A percentile compares a stretch with the other conserved stretches of the same genome.
phyloP scores from a whole-genome alignment of 179 eudicot genomes.

The Nepenthes alata region DNA sequence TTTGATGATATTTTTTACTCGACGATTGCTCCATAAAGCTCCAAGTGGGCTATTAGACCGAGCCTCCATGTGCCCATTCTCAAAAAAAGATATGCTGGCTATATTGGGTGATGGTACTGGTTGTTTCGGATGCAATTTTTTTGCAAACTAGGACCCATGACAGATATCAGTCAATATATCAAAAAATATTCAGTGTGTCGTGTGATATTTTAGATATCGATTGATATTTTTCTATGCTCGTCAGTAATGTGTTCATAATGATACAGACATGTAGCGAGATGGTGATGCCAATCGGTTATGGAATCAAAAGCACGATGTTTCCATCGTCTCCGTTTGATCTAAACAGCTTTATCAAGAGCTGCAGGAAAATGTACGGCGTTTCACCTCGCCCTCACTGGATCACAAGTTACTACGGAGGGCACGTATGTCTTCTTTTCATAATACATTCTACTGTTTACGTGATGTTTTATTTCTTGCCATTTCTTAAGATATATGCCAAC shows the following conservation, averaged over 20 bases:
- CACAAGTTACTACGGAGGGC: slow-evolving; percentile 61
- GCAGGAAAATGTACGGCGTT: slow-evolving; percentile 21
- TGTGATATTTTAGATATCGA: no score
- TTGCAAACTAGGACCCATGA: no score
- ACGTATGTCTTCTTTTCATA: slow-evolving; percentile 16
- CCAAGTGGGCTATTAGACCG: no score
- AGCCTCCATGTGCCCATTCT: no score
- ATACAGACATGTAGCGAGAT: slow-evolving; percentile 24
- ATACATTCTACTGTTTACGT: neutral
- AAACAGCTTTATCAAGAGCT: slow-evolving; percentile 1
- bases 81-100: no score
- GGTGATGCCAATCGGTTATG: slow-evolving; percentile 15
- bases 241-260: neutral
- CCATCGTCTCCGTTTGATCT: slow-evolving; percentile 14
- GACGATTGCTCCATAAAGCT: no score
- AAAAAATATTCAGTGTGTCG: neutral
- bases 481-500: neutral
- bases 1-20: no score
- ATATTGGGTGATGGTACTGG: no score
- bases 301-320: slow-evolving; percentile 20
- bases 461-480: neutral
- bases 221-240: neutral
- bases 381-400: slow-evolving; percentile 68
- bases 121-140: no score
- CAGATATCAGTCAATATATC: neutral